Conservation (phyloP, 495 filamentous ascomycete species). For the Lepraria neglecta region DNA sequence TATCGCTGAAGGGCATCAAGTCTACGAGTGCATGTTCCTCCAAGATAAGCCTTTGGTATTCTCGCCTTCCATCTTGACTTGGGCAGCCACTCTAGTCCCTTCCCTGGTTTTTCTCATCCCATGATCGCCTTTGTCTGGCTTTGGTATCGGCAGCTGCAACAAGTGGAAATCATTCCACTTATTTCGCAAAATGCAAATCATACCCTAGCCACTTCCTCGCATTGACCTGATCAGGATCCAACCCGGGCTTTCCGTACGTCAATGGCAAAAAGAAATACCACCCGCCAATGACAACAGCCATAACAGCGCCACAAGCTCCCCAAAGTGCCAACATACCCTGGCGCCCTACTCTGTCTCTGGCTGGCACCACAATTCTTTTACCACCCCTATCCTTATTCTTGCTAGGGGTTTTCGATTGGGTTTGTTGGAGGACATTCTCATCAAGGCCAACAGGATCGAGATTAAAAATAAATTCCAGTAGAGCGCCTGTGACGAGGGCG, state of each 20-base stretch:
- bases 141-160: too few relatives aligned
- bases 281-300: constrained; percentile 62
- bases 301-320: constrained; percentile 65
- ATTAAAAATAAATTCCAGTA: constrained; percentile 95
- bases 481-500: constrained; percentile 86
- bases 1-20: neutral
- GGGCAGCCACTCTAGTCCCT: too few relatives aligned
- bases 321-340: constrained; percentile 73
- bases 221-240: constrained; percentile 71
- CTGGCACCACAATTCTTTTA: constrained; percentile 52
- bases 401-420: constrained; percentile 42
- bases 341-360: constrained; percentile 70
- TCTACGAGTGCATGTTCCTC: neutral
- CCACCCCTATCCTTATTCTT: constrained; percentile 33
- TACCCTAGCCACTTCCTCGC: constrained; percentile 93
- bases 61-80: too few relatives aligned
- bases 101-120: neutral
- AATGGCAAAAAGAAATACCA: constrained; percentile 92
- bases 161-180: constrained; percentile 28
- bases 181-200: constrained; percentile 98
- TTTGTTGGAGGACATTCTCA: constrained; percentile 34
- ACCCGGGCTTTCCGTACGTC: constrained; percentile 92
- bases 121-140: too few relatives aligned
- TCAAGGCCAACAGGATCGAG: constrained; percentile 59
- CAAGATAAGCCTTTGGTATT: neutral